These are phyloP conservation scores for Zygoascus meyerae DNA, from an alignment of 1,139 yeast genomes.

Conservation along the genomic window DNA sequence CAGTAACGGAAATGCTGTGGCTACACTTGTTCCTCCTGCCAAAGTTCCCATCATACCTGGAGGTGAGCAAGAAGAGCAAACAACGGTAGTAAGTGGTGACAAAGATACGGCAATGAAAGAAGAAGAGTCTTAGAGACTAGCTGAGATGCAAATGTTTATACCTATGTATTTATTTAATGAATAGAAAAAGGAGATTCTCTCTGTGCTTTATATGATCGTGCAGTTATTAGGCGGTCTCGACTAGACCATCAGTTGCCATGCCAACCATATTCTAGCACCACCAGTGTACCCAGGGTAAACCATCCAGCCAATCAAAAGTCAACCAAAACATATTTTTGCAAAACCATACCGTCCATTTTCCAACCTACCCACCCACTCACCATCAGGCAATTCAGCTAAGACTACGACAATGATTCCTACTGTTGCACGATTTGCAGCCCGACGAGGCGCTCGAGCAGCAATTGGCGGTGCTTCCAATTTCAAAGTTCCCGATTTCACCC, in stretches of 20 bases:
- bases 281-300: too few relatives aligned
- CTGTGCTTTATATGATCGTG: too few relatives aligned
- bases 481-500: constrained; percentile 89
- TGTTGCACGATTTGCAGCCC: constrained; percentile 11
- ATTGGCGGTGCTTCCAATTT: constrained; percentile 58
- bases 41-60: background rate
- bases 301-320: constrained; percentile 1
- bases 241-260: too few relatives aligned
- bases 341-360: background rate
- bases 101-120: too few relatives aligned
- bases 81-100: too few relatives aligned
- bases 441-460: constrained; percentile 10
- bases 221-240: too few relatives aligned
- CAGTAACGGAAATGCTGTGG: constrained; percentile 5
- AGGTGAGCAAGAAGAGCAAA: background rate
- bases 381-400: too few relatives aligned
- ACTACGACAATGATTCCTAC: constrained; percentile 9
- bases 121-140: too few relatives aligned
- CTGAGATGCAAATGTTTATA: too few relatives aligned
- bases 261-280: too few relatives aligned
- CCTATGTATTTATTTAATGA: too few relatives aligned
- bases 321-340: constrained; percentile 1
- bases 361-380: background rate
- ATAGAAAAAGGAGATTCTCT: too few relatives aligned
- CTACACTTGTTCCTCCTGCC: constrained; percentile 4